Evolutionary conservation across 768 basidiomycete genomes (phyloP).

Genomic region (Agrocybe chaxingu): DNA sequence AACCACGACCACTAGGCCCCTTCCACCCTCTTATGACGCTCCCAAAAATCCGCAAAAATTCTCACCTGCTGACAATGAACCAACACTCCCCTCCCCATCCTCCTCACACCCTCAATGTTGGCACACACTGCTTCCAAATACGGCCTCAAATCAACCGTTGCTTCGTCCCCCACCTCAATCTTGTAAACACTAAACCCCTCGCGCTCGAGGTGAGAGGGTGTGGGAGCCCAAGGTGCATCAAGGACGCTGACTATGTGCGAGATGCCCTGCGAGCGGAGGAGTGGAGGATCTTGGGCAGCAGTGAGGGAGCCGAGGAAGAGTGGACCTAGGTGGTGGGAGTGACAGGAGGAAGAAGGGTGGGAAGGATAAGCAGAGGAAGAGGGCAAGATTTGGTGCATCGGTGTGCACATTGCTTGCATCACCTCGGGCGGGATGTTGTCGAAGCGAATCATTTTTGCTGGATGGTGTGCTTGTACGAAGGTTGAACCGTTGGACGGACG

Average conservation of each 20-base stretch:
- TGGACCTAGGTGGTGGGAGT: conserved; percentile 36
- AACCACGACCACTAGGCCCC: not conserved
- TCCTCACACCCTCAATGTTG: conserved; percentile 62
- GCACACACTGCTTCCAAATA: conserved; percentile 70
- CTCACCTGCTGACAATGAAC: conserved; percentile 83
- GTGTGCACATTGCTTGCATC: conserved; percentile 82
- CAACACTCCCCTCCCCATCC: conserved; percentile 60
- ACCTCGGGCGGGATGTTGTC: conserved; percentile 72
- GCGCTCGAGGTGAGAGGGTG: conserved; percentile 27
- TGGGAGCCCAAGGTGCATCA: conserved; percentile 62
- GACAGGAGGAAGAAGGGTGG: conserved; percentile 13
- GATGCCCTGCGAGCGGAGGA: conserved; percentile 49
- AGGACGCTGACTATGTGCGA: conserved; percentile 65
- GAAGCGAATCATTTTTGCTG: conserved; percentile 66
- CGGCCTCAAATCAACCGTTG: conserved; percentile 58
- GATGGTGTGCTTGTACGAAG: no score
- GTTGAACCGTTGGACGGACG: no score
- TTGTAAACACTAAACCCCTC: conserved; percentile 55
- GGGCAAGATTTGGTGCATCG: conserved; percentile 71
- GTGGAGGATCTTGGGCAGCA: conserved; percentile 52
- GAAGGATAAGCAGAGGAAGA: conserved; percentile 20
- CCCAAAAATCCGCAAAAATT: not conserved
- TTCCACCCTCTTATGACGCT: not conserved
- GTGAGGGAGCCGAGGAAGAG: conserved; percentile 71
- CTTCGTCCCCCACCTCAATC: conserved; percentile 65